These are phyloP conservation scores for Plasmodium fragile DNA, from an alignment of 169 alveolate genomes.

Conservation along the genomic window DNA sequence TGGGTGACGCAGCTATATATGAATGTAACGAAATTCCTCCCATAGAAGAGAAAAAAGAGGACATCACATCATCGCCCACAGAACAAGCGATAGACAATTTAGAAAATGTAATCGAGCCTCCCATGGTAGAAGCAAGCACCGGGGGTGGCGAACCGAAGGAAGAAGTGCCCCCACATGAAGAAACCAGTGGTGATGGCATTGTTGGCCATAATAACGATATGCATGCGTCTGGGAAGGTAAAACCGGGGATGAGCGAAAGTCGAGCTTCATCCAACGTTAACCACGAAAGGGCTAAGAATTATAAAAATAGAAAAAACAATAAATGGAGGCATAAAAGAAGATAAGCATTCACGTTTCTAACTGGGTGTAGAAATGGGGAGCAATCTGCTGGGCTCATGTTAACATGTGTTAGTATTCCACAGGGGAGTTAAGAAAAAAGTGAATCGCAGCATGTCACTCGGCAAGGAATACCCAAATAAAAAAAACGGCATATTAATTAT, in stretches of 20 bases:
- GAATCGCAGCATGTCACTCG: neutral
- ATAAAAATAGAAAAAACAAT: constrained; percentile 2
- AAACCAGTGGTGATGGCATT: neutral
- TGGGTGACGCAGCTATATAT: neutral
- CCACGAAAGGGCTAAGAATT: neutral
- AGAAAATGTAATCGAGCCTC: neutral
- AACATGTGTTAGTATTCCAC: neutral
- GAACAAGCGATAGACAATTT: neutral
- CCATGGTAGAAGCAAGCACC: neutral
- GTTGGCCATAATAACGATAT: neutral
- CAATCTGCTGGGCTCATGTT: neutral
- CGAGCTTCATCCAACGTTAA: neutral
- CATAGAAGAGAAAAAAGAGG: neutral
- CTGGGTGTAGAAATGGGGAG: neutral
- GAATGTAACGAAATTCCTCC: neutral
- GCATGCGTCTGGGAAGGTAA: neutral
- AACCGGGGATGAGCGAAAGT: neutral
- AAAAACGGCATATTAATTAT: neutral
- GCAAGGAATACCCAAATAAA: neutral
- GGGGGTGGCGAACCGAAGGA: neutral
- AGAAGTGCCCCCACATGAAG: neutral
- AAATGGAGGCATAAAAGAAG: neutral
- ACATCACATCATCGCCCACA: neutral
- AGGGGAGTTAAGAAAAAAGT: neutral
- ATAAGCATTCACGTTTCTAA: neutral